Evolutionary conservation across 2,329 filamentous ascomycete genomes (phyloP), one percentile per base, ranked within the genome.

Genomic region (Magnaporthiopsis incrustans): DNA sequence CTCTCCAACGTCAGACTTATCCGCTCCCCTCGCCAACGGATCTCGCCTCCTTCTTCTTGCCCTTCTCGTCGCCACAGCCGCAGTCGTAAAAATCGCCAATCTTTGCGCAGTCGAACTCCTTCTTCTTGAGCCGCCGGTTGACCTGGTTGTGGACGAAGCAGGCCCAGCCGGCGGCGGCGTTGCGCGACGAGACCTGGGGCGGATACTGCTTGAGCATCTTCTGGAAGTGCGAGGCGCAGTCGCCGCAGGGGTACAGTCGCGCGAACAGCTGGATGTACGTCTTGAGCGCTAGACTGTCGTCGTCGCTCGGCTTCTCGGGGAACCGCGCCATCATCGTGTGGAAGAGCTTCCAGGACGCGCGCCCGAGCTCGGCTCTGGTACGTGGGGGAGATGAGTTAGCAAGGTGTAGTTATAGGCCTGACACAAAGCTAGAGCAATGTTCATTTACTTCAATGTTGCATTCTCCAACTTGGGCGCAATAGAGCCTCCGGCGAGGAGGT

Each of bases 401-500:
- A 22, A n/a, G 25, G 44, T 15, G 60, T 30, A 11, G 14, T 57
- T 26, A 15, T 62, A 11, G 44, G 38, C 30, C 12, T 6, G 27
- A 8, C 10, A 25, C 3, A 4, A n/a, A 38, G 35, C 7, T 14
- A n/a, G 14, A 50, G 59, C 15, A 27, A 12, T 26, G 57, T 10
- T 58, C 3, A n/a, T 81, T 61, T 79, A 89, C 87, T 94, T 95
- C 63, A 86, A 79, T 8, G 91, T 95, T 66, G 89, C 90, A 76
- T 95, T 95, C 72, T 90, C 91, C 63, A 95, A 79, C 76, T 91
- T 92, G 1, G 90, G 88, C 62, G 90, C 90, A 70, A 92, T 94
- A 4, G 87, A 88, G 64, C 85, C 85, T 64, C 89, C 90, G 25
- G 82, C 80, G 27, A 92, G 78, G 25, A 89, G 75, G 58, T 75